These are phyloP conservation scores for Naematelia aurantialba DNA, from an alignment of 768 basidiomycete species.

Conservation along the genomic window DNA sequence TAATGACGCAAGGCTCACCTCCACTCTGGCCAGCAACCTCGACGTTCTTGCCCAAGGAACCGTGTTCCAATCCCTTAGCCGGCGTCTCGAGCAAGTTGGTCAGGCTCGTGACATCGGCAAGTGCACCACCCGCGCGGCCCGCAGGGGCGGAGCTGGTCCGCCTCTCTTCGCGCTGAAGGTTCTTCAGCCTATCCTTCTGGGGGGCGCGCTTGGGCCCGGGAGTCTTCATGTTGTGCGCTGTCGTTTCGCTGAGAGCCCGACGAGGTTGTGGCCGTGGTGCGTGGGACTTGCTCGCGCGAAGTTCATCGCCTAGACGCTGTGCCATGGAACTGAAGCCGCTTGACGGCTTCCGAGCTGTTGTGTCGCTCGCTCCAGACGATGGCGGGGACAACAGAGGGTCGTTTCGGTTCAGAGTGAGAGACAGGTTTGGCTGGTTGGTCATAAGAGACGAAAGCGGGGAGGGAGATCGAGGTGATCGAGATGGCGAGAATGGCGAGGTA, in stretches of 20 bases:
- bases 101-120: conserved; percentile 44
- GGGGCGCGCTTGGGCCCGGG: neutral
- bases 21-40: conserved; percentile 30
- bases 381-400: conserved; percentile 37
- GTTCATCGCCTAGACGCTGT: conserved; percentile 11
- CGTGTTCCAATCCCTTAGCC: conserved; percentile 39
- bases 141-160: conserved; percentile 23
- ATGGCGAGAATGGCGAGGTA: conserved; percentile 40
- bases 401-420: conserved; percentile 33
- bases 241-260: conserved; percentile 28
- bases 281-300: conserved; percentile 1
- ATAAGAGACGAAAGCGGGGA: conserved; percentile 25
- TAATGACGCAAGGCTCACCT: conserved; percentile 27
- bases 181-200: neutral
- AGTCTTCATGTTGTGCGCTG: conserved; percentile 23
- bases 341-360: conserved; percentile 1
- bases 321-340: neutral
- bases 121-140: conserved; percentile 9
- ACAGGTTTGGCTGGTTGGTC: conserved; percentile 24
- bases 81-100: conserved; percentile 48
- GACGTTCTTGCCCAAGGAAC: conserved; percentile 35
- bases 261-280: conserved; percentile 5
- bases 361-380: conserved; percentile 12
- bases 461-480: conserved; percentile 41
- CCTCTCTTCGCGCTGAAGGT: conserved; percentile 1